These are phyloP conservation scores for Phytopythium kandeliae DNA, from an alignment of 352 stramenopile genomes.

Conservation along the genomic window DNA sequence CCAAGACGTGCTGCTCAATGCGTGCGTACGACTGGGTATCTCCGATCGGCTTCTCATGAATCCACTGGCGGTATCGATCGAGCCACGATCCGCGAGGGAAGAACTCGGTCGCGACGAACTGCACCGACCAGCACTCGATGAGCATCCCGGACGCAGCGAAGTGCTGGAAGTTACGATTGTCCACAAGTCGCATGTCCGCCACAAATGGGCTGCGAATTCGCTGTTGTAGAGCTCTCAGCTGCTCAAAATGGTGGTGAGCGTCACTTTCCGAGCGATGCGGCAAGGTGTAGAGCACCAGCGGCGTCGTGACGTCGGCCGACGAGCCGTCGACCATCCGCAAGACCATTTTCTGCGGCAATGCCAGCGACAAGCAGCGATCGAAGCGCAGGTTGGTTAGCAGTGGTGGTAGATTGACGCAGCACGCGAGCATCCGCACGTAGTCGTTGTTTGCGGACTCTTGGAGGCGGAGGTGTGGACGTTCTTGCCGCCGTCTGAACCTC, in stretches of 20 bases:
- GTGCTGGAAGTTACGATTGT: constrained; percentile 54
- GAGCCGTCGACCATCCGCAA: constrained; percentile 25
- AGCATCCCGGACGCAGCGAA: constrained; percentile 58
- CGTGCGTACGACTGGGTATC: constrained; percentile 8
- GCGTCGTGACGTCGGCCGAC: not conserved
- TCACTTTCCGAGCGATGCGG: constrained; percentile 39
- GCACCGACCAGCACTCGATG: constrained; percentile 49
- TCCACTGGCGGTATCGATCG: constrained; percentile 13
- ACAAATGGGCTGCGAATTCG: constrained; percentile 37
- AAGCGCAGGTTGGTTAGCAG: constrained; percentile 46
- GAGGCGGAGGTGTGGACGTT: constrained; percentile 35
- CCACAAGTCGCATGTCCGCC: constrained; percentile 13
- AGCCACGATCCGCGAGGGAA: constrained; percentile 35
- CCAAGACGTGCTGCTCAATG: constrained; percentile 26
- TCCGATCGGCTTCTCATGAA: not conserved
- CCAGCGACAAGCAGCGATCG: constrained; percentile 31
- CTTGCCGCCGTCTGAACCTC: constrained; percentile 22
- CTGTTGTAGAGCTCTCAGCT: constrained; percentile 30
- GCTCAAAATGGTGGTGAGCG: constrained; percentile 22
- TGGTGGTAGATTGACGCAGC: constrained; percentile 45
- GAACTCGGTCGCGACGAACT: constrained; percentile 46
- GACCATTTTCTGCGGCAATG: constrained; percentile 30
- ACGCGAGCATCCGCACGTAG: constrained; percentile 39
- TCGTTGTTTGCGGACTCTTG: constrained; percentile 46
- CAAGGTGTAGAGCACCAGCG: constrained; percentile 35